Percentiles rank a stretch among this genome's conserved stretches.
Evolutionary conservation across 192 early-diverging fungal genomes (phyloP).

Genomic region (Backusella circina): DNA sequence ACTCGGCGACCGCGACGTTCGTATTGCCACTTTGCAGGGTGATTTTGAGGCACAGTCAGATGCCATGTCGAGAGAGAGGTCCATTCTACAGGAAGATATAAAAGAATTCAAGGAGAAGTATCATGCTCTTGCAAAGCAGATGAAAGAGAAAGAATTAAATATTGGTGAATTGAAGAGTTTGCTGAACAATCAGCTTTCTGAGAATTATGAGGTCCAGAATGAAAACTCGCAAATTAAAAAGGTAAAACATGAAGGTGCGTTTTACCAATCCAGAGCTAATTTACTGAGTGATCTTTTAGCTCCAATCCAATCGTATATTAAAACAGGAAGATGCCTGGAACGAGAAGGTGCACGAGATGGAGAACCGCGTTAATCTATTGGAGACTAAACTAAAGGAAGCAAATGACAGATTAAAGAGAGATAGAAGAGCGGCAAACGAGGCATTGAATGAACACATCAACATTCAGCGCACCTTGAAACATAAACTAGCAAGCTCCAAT

Average conservation of each 20-base stretch:
- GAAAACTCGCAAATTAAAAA: not conserved
- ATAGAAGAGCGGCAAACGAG: slow-evolving; percentile 10
- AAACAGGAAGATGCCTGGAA: slow-evolving; percentile 6
- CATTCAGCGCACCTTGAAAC: slow-evolving; percentile 11
- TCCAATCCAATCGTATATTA: slow-evolving; percentile 3
- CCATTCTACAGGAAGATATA: slow-evolving; percentile 9
- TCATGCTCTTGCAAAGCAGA: not conserved
- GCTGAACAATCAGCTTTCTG: not conserved
- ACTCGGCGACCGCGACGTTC: slow-evolving; percentile 19
- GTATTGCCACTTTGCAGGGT: slow-evolving; percentile 9
- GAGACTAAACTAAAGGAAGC: slow-evolving; percentile 7
- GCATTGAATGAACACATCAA: slow-evolving; percentile 2
- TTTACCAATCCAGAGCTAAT: not conserved
- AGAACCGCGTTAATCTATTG: not conserved
- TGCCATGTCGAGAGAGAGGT: slow-evolving; percentile 14
- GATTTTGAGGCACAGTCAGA: slow-evolving; percentile 13
- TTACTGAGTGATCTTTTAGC: not conserved
- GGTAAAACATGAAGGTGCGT: not conserved
- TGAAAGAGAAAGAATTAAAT: not conserved
- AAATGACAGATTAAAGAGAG: not conserved
- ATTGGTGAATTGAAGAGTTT: not conserved
- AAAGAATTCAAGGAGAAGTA: slow-evolving; percentile 7
- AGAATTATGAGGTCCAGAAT: not conserved
- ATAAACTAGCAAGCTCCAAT: slow-evolving; percentile 2
- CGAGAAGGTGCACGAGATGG: not conserved